Conservation (phyloP, 805 yeast species). For the Monosporozyma siamensis region DNA sequence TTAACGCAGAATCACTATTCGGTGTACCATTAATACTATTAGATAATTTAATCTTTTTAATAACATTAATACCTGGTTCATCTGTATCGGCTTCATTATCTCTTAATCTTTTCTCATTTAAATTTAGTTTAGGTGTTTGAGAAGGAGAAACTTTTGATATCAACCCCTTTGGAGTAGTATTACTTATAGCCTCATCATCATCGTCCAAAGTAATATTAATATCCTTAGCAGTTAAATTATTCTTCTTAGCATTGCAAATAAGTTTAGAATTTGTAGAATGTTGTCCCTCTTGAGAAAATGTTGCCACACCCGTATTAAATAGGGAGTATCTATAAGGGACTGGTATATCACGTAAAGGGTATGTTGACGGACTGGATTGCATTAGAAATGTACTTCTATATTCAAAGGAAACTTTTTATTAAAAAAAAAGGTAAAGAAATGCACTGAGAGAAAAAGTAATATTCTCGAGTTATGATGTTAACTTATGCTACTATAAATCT, state of each 20-base stretch:
- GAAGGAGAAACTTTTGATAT: background rate
- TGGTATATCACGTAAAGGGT: conserved; percentile 22
- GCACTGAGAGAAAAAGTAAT: too few species aligned
- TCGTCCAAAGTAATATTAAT: background rate
- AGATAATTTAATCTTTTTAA: background rate
- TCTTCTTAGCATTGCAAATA: background rate
- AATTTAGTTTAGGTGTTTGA: background rate
- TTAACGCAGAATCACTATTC: background rate
- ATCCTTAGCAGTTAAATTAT: background rate
- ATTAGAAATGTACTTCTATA: too few species aligned
- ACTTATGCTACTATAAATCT: too few species aligned
- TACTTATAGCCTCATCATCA: too few species aligned
- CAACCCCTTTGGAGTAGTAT: background rate
- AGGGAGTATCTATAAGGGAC: conserved; percentile 15
- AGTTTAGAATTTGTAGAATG: background rate
- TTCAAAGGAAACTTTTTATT: too few species aligned
- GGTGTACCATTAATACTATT: background rate
- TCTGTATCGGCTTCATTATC: background rate
- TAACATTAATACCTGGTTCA: background rate
- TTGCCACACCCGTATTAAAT: background rate
- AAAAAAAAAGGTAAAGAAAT: too few species aligned
- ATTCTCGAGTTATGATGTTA: too few species aligned
- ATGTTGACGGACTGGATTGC: conserved; percentile 10
- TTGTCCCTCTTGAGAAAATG: background rate
- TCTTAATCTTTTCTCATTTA: background rate